Percentiles rank a stretch among this genome's conserved stretches.
phyloP scores from a whole-genome alignment of 257 asterid genomes.

The Mentha longifolia region DNA sequence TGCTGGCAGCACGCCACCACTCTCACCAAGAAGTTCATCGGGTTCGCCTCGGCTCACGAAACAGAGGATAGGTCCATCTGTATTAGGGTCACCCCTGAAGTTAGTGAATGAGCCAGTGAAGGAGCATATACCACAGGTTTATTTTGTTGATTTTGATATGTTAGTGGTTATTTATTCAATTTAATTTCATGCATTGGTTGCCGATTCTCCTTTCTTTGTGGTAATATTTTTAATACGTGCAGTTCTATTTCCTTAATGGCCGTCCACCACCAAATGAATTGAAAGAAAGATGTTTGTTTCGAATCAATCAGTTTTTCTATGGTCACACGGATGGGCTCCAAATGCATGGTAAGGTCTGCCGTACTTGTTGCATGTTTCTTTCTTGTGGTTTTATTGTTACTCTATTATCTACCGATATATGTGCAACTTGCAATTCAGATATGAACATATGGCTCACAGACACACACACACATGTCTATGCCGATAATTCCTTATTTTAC shows the following conservation, averaged over 20 bases:
- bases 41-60: conserved; percentile 92
- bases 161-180: conserved; percentile 11
- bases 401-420: conserved; percentile 22
- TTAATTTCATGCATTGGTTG: conserved; percentile 1
- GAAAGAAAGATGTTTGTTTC: conserved; percentile 90
- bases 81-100: conserved; percentile 86
- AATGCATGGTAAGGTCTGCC: conserved; percentile 71
- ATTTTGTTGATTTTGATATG: conserved; percentile 27
- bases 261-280: conserved; percentile 93
- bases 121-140: conserved; percentile 97
- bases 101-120: conserved; percentile 81
- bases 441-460: conserved; percentile 7
- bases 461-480: neutral
- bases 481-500: conserved; percentile 20
- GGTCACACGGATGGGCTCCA: conserved; percentile 93
- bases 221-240: conserved; percentile 45
- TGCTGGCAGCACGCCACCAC: conserved; percentile 99
- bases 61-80: conserved; percentile 86
- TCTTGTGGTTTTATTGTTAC: conserved; percentile 24
- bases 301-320: conserved; percentile 95
- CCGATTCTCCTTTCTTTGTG: conserved; percentile 5
- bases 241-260: conserved; percentile 95
- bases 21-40: conserved; percentile 95
- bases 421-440: conserved; percentile 22
- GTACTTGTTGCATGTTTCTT: conserved; percentile 15